Evolutionary conservation across 257 asterid genomes (phyloP).

Genomic region (Solanum chaucha): DNA sequence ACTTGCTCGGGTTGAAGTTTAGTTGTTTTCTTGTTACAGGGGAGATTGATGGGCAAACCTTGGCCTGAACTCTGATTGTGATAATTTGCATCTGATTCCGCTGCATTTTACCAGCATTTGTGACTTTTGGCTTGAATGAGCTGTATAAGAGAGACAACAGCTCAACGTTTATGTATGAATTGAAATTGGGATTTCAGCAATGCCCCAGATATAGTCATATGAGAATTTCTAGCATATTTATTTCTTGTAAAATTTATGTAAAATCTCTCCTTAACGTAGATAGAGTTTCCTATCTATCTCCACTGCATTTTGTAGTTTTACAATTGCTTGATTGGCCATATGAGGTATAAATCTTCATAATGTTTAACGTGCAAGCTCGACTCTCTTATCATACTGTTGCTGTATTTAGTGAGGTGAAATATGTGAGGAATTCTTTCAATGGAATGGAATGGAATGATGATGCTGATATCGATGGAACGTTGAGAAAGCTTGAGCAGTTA

Average conservation of each 20-base stretch:
- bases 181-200: neutral
- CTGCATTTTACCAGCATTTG: neutral
- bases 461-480: neutral
- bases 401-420: neutral
- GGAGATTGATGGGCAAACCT: neutral
- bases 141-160: neutral
- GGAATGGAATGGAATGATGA: neutral
- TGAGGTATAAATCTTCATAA: neutral
- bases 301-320: neutral
- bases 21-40: neutral
- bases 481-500: neutral
- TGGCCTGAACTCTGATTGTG: neutral
- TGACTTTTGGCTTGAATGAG: neutral
- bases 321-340: neutral
- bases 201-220: too few species aligned
- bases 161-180: neutral
- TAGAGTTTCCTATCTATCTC: too few species aligned
- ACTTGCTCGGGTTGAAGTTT: neutral
- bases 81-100: neutral
- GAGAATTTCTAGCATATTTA: neutral
- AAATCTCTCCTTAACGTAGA: neutral
- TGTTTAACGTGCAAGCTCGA: neutral
- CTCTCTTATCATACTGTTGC: neutral
- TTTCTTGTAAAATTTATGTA: neutral
- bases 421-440: neutral